Evolutionary conservation across 2,329 filamentous ascomycete species (phyloP).

Genomic region (Aurifilum marmelostoma): DNA sequence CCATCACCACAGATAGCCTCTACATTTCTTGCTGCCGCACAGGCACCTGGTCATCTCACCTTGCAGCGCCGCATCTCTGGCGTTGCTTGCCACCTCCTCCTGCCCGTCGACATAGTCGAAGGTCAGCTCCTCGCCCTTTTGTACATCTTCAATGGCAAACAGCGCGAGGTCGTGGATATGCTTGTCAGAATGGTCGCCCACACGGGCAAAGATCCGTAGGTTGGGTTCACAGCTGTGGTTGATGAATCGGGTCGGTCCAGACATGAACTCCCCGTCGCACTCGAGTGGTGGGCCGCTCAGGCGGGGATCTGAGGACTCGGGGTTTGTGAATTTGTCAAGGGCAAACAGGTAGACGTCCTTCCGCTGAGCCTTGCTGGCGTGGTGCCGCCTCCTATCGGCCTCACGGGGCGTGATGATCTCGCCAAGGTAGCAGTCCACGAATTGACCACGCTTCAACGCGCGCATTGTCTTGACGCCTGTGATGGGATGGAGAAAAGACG

Average conservation of each 20-base stretch:
- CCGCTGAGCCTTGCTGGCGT: conserved; percentile 57
- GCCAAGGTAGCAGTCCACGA: conserved; percentile 79
- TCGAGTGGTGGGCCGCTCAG: conserved; percentile 61
- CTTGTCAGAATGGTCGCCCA: conserved; percentile 75
- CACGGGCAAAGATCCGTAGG: conserved; percentile 76
- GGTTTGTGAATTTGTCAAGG: conserved; percentile 77
- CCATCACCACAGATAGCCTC: conserved; percentile 68
- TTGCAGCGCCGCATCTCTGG: conserved; percentile 51
- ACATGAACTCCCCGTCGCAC: conserved; percentile 74
- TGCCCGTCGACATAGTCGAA: conserved; percentile 79
- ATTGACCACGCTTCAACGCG: conserved; percentile 71
- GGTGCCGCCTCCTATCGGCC: conserved; percentile 65
- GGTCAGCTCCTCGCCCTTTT: conserved; percentile 69
- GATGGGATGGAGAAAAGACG: not conserved
- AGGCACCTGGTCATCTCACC: conserved; percentile 61
- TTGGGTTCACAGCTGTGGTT: conserved; percentile 84
- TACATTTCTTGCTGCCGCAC: conserved; percentile 68
- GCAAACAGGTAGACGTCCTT: conserved; percentile 81
- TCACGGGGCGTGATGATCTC: conserved; percentile 68
- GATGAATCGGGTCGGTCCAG: conserved; percentile 78
- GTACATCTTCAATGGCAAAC: conserved; percentile 71
- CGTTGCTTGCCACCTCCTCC: conserved; percentile 52
- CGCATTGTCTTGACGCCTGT: conserved; percentile 66
- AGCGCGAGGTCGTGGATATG: conserved; percentile 77
- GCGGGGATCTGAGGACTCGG: conserved; percentile 57